phyloP scores from a whole-genome alignment of 108 stramenopile species.

The Cyclostephanos invisitatus region DNA sequence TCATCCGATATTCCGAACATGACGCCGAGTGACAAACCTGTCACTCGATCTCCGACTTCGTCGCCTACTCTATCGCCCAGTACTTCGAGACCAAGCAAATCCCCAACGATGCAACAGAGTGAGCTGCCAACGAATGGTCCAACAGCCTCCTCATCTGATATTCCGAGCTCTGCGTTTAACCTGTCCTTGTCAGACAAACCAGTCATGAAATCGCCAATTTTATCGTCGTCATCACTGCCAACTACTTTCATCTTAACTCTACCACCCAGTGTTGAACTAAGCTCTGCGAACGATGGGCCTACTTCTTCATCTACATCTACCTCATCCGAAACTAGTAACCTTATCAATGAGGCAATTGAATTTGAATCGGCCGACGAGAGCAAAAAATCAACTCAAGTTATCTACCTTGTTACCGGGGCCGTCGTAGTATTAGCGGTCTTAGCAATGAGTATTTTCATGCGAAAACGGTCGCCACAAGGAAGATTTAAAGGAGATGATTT shows the following conservation, averaged over 20 bases:
- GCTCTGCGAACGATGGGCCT: too few relatives aligned
- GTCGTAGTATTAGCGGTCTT: slow-evolving; percentile 1
- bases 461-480: neutral
- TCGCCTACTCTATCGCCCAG: neutral
- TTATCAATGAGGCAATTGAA: too few relatives aligned
- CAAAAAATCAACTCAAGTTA: neutral
- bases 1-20: neutral
- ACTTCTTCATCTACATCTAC: too few relatives aligned
- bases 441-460: neutral
- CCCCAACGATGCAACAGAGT: too few relatives aligned
- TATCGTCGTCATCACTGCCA: neutral
- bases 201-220: neutral
- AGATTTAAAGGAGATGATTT: neutral
- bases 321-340: too few relatives aligned
- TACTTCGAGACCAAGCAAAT: neutral
- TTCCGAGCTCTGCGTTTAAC: neutral
- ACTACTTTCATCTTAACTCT: neutral
- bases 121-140: too few relatives aligned
- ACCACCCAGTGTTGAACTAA: neutral
- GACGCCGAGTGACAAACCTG: neutral
- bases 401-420: neutral
- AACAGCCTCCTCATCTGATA: too few relatives aligned
- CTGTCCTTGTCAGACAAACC: neutral
- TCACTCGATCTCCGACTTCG: neutral
- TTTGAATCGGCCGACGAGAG: neutral